These are phyloP conservation scores for Myxozyma neglecta DNA, from an alignment of 805 yeast genomes.

Conservation along the genomic window DNA sequence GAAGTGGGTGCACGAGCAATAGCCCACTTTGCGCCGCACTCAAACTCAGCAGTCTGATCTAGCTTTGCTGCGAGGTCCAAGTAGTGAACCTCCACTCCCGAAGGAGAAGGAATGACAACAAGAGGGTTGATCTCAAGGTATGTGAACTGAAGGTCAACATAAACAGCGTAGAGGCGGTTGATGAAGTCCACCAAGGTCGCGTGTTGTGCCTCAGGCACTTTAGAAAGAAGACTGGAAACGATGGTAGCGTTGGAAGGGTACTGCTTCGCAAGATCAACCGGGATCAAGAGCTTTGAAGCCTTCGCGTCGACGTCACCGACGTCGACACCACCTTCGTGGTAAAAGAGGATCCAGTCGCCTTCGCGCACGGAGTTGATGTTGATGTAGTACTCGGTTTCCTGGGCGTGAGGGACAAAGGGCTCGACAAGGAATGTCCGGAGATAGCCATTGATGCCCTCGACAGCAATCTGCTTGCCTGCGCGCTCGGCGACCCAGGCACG, in stretches of 20 bases:
- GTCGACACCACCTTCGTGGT: slow-evolving; percentile 52
- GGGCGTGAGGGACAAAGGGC: slow-evolving; percentile 52
- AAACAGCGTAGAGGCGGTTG: slow-evolving; percentile 49
- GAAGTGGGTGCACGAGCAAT: slow-evolving; percentile 47
- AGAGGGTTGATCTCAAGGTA: slow-evolving; percentile 50
- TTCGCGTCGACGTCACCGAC: slow-evolving; percentile 51
- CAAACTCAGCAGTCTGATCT: slow-evolving; percentile 52
- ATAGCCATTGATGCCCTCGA: slow-evolving; percentile 45
- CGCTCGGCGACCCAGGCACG: slow-evolving; percentile 48
- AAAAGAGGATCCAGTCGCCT: slow-evolving; percentile 50
- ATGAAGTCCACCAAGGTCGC: slow-evolving; percentile 46
- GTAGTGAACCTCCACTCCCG: slow-evolving; percentile 47
- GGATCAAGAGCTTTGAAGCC: slow-evolving; percentile 47
- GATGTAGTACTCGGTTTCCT: slow-evolving; percentile 49
- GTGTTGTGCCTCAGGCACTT: slow-evolving; percentile 46
- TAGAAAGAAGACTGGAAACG: slow-evolving; percentile 39
- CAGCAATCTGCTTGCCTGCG: slow-evolving; percentile 45
- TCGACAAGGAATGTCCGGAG: slow-evolving; percentile 47
- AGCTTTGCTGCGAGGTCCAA: slow-evolving; percentile 51
- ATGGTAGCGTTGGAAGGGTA: slow-evolving; percentile 46
- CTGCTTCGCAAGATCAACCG: slow-evolving; percentile 45
- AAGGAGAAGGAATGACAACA: slow-evolving; percentile 45
- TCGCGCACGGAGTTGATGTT: slow-evolving; percentile 51
- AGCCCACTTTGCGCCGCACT: slow-evolving; percentile 53
- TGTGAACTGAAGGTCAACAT: slow-evolving; percentile 50